Evolutionary conservation across 75 land plant species (phyloP).

Genomic region (Gnetum montanum): DNA sequence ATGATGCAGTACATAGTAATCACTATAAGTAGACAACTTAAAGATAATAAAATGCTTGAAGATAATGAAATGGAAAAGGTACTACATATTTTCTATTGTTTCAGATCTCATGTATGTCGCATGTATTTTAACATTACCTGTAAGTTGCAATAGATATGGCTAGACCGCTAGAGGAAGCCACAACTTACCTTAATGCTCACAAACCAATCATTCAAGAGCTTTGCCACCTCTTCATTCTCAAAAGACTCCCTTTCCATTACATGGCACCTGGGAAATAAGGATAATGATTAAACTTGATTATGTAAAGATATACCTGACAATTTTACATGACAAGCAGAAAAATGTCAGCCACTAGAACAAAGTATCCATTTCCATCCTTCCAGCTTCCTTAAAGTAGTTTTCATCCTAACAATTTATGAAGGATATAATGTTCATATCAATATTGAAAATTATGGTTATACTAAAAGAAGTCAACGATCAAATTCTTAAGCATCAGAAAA

Average conservation of each 20-base stretch:
- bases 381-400: not conserved
- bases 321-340: not conserved
- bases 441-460: too few relatives aligned
- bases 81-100: too few relatives aligned
- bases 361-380: not conserved
- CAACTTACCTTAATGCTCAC: conserved; percentile 97
- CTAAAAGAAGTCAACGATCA: too few relatives aligned
- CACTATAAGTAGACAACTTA: conserved; percentile 1
- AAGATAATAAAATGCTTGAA: not conserved
- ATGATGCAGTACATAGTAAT: not conserved
- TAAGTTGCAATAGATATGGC: too few relatives aligned
- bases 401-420: too few relatives aligned
- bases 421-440: too few relatives aligned
- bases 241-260: conserved; percentile 99
- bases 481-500: too few relatives aligned
- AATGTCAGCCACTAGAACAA: too few relatives aligned
- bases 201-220: conserved; percentile 86
- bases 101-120: too few relatives aligned
- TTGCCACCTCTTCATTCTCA: conserved; percentile 92
- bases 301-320: not conserved
- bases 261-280: conserved; percentile 68
- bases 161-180: too few relatives aligned
- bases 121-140: too few relatives aligned
- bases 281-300: not conserved
- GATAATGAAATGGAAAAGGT: not conserved